Percentiles rank a stretch among this genome's conserved stretches.
Conservation (phyloP, 208 protist species). For the Crithidia fasciculata region DNA sequence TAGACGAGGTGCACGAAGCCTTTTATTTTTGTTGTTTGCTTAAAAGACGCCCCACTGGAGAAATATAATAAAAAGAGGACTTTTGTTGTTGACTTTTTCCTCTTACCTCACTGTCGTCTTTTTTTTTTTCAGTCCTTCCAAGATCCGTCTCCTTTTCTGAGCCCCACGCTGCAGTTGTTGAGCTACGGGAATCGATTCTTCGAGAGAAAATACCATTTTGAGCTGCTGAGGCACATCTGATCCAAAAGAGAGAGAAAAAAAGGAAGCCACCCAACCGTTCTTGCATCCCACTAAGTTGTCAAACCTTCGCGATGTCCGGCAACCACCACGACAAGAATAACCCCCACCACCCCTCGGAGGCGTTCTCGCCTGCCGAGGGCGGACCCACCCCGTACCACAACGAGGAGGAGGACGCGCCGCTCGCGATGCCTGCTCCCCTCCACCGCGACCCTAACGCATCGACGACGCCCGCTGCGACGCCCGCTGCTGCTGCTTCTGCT, state of each 20-base stretch:
- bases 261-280: background rate
- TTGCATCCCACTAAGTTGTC: background rate
- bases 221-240: too few relatives aligned
- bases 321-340: constrained; percentile 10
- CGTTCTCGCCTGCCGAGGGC: constrained; percentile 7
- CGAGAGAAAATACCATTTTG: too few relatives aligned
- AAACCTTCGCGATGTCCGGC: background rate
- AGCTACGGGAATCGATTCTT: too few relatives aligned
- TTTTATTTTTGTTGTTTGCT: too few relatives aligned
- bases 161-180: too few relatives aligned
- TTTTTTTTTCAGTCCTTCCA: constrained; percentile 8
- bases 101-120: background rate
- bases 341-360: background rate
- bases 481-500: background rate
- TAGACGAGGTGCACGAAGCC: background rate
- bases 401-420: background rate
- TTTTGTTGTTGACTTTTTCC: constrained; percentile 21
- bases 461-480: background rate
- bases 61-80: too few relatives aligned
- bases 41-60: too few relatives aligned
- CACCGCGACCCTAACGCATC: constrained; percentile 2
- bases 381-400: background rate
- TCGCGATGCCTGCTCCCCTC: too few relatives aligned
- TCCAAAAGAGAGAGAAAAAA: background rate
- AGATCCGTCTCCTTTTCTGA: background rate